Evolutionary conservation across 2,329 filamentous ascomycete genomes (phyloP).

Genomic region (Cercospora sp.): DNA sequence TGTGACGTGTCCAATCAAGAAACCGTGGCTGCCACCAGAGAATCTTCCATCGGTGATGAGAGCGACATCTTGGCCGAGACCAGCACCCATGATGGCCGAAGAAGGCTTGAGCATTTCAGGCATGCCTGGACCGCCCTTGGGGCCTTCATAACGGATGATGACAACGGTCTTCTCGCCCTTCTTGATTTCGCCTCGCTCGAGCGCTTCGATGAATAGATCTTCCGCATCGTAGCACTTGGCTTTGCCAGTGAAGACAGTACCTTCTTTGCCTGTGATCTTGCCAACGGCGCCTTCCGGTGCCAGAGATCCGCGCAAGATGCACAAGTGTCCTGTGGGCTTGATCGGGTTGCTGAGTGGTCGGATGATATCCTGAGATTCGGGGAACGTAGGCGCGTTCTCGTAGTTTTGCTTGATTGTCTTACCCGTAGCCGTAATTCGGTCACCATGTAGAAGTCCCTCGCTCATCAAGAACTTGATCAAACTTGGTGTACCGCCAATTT

Average conservation of each 20-base stretch:
- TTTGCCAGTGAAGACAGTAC: slow-evolving; percentile 65
- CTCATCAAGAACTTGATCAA: slow-evolving; percentile 53
- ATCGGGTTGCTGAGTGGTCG: slow-evolving; percentile 67
- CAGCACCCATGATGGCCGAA: slow-evolving; percentile 72
- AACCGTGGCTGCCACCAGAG: slow-evolving; percentile 79
- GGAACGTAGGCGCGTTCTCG: slow-evolving; percentile 62
- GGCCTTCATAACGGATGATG: slow-evolving; percentile 72
- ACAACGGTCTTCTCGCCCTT: slow-evolving; percentile 76
- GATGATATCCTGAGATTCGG: slow-evolving; percentile 69
- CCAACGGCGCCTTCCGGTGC: slow-evolving; percentile 70
- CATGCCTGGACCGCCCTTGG: slow-evolving; percentile 73
- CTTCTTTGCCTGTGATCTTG: slow-evolving; percentile 77
- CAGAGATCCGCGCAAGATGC: slow-evolving; percentile 68
- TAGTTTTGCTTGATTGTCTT: slow-evolving; percentile 53
- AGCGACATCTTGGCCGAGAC: slow-evolving; percentile 70
- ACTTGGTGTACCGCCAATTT: slow-evolving; percentile 53
- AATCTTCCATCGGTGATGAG: slow-evolving; percentile 75
- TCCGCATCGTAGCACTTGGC: slow-evolving; percentile 70
- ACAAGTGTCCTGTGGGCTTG: slow-evolving; percentile 70
- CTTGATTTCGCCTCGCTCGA: slow-evolving; percentile 68
- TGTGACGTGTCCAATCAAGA: slow-evolving; percentile 84
- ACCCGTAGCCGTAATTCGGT: slow-evolving; percentile 52
- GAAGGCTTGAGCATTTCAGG: slow-evolving; percentile 73
- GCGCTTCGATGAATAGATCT: slow-evolving; percentile 66
- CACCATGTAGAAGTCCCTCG: slow-evolving; percentile 52